These are phyloP conservation scores for Aspergillus ostianus DNA, from an alignment of 495 filamentous ascomycete species.

Conservation along the genomic window DNA sequence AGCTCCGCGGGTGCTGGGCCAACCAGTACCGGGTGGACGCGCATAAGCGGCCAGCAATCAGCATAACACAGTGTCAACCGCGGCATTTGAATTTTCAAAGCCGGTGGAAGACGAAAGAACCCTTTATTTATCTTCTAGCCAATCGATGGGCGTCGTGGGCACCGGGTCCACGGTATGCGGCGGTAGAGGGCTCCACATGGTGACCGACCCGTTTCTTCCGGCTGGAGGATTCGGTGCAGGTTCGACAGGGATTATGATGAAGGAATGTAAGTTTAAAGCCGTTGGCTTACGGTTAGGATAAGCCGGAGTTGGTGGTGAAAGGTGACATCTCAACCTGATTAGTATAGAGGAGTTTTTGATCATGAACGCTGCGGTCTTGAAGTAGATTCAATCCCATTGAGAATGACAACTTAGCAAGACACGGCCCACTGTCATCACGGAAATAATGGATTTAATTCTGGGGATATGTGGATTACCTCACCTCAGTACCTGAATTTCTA, in stretches of 20 bases:
- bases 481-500: not conserved
- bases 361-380: not conserved
- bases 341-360: not conserved
- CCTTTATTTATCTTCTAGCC: not conserved
- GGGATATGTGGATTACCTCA: not conserved
- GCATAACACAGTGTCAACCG: not conserved
- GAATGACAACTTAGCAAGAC: not conserved
- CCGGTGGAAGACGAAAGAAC: not conserved
- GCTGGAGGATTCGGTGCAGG: not conserved
- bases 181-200: not conserved
- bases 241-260: not conserved
- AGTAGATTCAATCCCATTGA: not conserved
- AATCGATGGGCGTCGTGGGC: not conserved
- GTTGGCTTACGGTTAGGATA: not conserved
- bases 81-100: no score
- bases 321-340: not conserved
- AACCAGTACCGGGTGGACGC: not conserved
- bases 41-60: not conserved
- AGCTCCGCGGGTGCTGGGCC: not conserved
- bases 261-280: not conserved
- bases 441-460: not conserved
- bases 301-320: not conserved
- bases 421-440: not conserved
- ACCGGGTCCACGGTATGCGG: not conserved
- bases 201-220: not conserved